Evolutionary conservation across 2,329 filamentous ascomycete species (phyloP).

Genomic region (Xylariaceae sp.): DNA sequence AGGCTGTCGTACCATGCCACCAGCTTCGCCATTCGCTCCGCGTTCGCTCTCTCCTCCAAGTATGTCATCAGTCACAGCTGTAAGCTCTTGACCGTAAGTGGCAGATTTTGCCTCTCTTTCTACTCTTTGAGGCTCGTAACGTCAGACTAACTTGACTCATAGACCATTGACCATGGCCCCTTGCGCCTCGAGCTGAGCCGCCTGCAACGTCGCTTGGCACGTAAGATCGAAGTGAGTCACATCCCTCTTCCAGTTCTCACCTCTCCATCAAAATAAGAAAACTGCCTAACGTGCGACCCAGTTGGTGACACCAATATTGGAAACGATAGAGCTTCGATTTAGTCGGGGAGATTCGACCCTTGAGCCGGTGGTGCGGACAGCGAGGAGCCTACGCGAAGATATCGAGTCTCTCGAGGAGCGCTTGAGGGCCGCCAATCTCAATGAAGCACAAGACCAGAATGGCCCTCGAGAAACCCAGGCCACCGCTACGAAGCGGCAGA

Average conservation of each 20-base stretch:
- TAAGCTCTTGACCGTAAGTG: slow-evolving; percentile 59
- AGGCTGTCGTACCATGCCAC: slow-evolving; percentile 66
- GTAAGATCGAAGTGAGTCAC: slow-evolving; percentile 70
- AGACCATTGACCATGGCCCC: slow-evolving; percentile 65
- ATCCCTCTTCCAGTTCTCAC: background rate
- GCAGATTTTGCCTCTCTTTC: too few relatives aligned
- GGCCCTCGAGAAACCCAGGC: slow-evolving; percentile 44
- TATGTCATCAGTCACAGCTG: slow-evolving; percentile 83
- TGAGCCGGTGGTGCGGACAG: slow-evolving; percentile 79
- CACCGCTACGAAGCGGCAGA: slow-evolving; percentile 52
- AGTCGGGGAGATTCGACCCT: slow-evolving; percentile 55
- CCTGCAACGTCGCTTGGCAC: slow-evolving; percentile 71
- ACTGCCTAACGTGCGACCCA: slow-evolving; percentile 11
- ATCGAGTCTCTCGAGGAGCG: slow-evolving; percentile 76
- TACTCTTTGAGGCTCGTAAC: background rate
- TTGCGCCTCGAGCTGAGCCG: slow-evolving; percentile 64
- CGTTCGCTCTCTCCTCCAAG: slow-evolving; percentile 77
- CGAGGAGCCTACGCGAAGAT: slow-evolving; percentile 76
- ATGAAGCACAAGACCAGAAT: slow-evolving; percentile 51
- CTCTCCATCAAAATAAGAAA: background rate
- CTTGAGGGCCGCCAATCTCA: slow-evolving; percentile 64
- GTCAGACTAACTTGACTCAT: background rate
- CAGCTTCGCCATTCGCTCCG: slow-evolving; percentile 88
- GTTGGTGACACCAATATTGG: slow-evolving; percentile 31
- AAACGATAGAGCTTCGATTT: slow-evolving; percentile 40